Percentiles rank a stretch among this genome's conserved stretches.
phyloP scores from a whole-genome alignment of 257 asterid genomes.

The Parsonsia alboflavescens region DNA sequence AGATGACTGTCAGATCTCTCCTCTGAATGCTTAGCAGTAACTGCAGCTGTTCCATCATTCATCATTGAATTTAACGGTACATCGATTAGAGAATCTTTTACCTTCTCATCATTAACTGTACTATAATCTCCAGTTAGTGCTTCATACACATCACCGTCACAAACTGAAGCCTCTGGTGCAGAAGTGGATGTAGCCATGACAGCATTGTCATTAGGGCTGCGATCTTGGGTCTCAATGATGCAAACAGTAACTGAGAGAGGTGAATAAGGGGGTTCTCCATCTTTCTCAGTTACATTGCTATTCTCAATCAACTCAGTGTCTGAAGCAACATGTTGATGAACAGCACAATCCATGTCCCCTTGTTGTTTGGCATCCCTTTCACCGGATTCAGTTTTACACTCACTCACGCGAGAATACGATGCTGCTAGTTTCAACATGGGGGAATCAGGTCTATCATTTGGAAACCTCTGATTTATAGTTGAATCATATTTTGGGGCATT shows the following conservation, averaged over 20 bases:
- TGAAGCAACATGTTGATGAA: constrained; percentile 28
- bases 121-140: constrained; percentile 21
- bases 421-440: constrained; percentile 6
- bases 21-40: constrained; percentile 8
- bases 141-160: constrained; percentile 11
- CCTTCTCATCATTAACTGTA: constrained; percentile 14
- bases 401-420: constrained; percentile 17
- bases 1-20: constrained; percentile 15
- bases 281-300: constrained; percentile 20
- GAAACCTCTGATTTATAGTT: neutral
- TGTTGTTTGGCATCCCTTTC: constrained; percentile 21
- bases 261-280: constrained; percentile 24
- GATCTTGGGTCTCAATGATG: neutral
- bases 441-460: neutral
- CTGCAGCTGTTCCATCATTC: constrained; percentile 1
- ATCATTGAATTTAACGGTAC: neutral
- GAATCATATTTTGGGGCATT: constrained; percentile 18
- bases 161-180: constrained; percentile 21
- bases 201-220: constrained; percentile 14
- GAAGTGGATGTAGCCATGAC: constrained; percentile 16
- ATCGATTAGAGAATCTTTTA: constrained; percentile 4
- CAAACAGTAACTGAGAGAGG: neutral
- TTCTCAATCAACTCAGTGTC: constrained; percentile 20
- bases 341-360: constrained; percentile 11
- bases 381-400: constrained; percentile 17